Evolutionary conservation across 2,329 filamentous ascomycete genomes (phyloP).

Genomic region (Fusarium buharicum): DNA sequence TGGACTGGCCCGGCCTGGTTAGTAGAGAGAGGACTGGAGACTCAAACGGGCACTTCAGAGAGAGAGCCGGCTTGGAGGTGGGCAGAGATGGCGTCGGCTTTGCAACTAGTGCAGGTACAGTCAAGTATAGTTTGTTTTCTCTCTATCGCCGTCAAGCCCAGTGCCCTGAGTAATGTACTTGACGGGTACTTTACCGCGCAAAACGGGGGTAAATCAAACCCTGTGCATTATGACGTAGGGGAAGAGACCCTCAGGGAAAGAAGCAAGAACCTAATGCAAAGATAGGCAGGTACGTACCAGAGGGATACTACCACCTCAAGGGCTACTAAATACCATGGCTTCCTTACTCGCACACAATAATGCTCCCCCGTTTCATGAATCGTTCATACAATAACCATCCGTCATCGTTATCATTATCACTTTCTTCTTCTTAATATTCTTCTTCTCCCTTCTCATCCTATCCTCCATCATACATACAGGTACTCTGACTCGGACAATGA

Average conservation of each 20-base stretch:
- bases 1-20: not conserved
- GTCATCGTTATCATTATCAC: too few relatives aligned
- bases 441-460: not conserved
- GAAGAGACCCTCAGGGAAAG: constrained; percentile 32
- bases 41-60: constrained; percentile 29
- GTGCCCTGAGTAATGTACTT: constrained; percentile 4
- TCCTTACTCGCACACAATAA: constrained; percentile 8
- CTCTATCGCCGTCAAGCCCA: not conserved
- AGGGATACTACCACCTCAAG: not conserved
- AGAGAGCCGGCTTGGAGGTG: constrained; percentile 9
- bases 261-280: constrained; percentile 26
- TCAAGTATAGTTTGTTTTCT: constrained; percentile 13
- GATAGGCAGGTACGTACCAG: constrained; percentile 20
- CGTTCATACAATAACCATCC: not conserved
- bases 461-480: constrained; percentile 9
- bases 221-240: constrained; percentile 44
- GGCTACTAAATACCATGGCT: too few relatives aligned
- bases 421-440: not conserved
- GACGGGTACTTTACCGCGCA: constrained; percentile 23
- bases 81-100: constrained; percentile 40
- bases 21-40: constrained; percentile 32
- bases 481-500: constrained; percentile 21
- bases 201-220: constrained; percentile 27
- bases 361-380: not conserved
- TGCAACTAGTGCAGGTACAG: constrained; percentile 16